These are phyloP conservation scores for Boletus fagicola DNA, from an alignment of 768 basidiomycete species.

Conservation along the genomic window DNA sequence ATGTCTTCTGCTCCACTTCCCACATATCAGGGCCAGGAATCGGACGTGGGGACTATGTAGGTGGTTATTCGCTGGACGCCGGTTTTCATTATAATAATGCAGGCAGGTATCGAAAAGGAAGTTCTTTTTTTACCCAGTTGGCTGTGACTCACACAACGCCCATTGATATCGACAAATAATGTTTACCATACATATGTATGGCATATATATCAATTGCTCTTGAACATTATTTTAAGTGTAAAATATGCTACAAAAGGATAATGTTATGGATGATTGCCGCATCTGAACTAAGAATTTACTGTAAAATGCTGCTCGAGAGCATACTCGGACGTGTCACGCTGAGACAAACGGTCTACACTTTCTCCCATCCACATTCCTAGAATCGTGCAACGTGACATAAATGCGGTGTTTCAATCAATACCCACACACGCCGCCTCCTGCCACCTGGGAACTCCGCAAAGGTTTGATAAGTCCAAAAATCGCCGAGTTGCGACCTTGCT, in stretches of 20 bases:
- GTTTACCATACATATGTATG: no score
- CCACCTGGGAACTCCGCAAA: conserved; percentile 5
- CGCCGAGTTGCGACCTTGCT: conserved; percentile 1
- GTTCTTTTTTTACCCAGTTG: background rate
- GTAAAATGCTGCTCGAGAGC: no score
- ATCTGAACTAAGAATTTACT: no score
- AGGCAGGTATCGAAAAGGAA: background rate
- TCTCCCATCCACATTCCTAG: background rate
- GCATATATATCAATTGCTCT: no score
- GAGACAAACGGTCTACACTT: background rate
- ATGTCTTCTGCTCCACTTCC: background rate
- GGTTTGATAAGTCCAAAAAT: background rate
- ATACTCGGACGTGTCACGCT: no score
- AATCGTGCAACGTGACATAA: conserved; percentile 3
- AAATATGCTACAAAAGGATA: no score
- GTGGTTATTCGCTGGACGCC: no score
- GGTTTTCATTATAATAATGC: background rate
- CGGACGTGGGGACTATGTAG: background rate
- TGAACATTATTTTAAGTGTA: no score
- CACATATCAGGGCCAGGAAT: background rate
- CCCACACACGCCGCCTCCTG: background rate
- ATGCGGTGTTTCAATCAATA: background rate
- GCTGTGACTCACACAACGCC: background rate
- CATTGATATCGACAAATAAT: no score
- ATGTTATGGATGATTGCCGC: no score